These are phyloP conservation scores for Cajanus cajan DNA, from an alignment of 306 rosid genomes.

Conservation along the genomic window DNA sequence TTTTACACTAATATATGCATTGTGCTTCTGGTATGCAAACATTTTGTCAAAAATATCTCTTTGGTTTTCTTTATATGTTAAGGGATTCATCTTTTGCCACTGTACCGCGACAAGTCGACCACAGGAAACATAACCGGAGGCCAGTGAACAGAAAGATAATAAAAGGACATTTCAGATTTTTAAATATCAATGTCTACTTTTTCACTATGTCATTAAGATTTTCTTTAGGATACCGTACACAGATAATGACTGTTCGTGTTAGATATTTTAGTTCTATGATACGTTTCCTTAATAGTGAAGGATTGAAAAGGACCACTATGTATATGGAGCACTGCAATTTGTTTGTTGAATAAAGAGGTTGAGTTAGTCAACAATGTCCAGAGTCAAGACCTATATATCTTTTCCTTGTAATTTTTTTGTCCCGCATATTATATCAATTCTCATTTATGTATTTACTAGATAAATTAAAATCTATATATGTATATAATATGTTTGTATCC, in stretches of 20 bases:
- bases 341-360: constrained; percentile 6
- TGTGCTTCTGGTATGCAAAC: not conserved
- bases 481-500: not conserved
- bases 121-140: not conserved
- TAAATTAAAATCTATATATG: not conserved
- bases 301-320: not conserved
- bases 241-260: not conserved
- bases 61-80: not conserved
- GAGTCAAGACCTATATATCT: not conserved
- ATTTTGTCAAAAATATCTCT: not conserved
- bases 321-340: not conserved
- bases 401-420: not conserved
- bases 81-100: constrained; percentile 2
- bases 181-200: not conserved
- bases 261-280: not conserved
- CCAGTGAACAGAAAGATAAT: not conserved
- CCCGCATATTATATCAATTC: not conserved
- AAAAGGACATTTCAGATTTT: not conserved
- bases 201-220: not conserved
- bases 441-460: not conserved
- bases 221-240: too few relatives aligned
- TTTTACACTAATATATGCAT: not conserved
- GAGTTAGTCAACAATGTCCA: not conserved
- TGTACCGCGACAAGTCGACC: not conserved
- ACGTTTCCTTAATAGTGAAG: not conserved